Evolutionary conservation across 2,329 filamentous ascomycete genomes (phyloP), one percentile per base, ranked within the genome.

Genomic region (Calycina herbarum): DNA sequence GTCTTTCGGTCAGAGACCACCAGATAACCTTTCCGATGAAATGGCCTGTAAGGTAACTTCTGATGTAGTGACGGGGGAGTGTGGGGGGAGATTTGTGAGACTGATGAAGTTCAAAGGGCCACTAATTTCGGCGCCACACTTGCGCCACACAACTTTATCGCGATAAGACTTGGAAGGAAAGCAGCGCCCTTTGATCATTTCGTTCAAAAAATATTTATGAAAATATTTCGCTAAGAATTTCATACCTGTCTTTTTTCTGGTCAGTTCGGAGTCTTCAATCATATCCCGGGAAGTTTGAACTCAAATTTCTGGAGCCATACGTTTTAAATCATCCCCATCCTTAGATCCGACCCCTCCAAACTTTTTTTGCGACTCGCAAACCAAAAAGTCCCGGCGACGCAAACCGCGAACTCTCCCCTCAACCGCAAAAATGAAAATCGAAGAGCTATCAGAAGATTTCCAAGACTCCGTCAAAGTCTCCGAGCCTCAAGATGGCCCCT

Each of bases 361-460:
- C 60, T n/a, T 45, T 40, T 66, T 59, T 62, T 61, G 24, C 48
- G 17, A 56, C 56, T n/a, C 13, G 48, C n/a, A 54, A 48, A 48
- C n/a, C 42, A 48, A 15, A 40, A 13, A 11, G 13, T 24, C 48
- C 10, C 48, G 11, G 20, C 24, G 13, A 27, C 48, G 20, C 20
- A 27, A 54, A 24, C 38, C 11, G 29, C 35, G 35, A 40, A 40
- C 20, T 27, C 27, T 4, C n/a, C n/a, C 20, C 8, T 11, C 45
- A 51, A 51, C 24, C 33, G 51, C 54, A 33, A 73, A 62, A 29
- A 75, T 75, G 73, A 75, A 72, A 58, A 73, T 72, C 8, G 72
- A 74, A 70, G 72, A 75, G 56, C 62, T 74, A 4, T 8, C 72
- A 1, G 67, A 72, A 6, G 63, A 71, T 48, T 64, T 70, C 15